Evolutionary conservation across 257 asterid genomes (phyloP).

Genomic region (Asclepias syriaca): DNA sequence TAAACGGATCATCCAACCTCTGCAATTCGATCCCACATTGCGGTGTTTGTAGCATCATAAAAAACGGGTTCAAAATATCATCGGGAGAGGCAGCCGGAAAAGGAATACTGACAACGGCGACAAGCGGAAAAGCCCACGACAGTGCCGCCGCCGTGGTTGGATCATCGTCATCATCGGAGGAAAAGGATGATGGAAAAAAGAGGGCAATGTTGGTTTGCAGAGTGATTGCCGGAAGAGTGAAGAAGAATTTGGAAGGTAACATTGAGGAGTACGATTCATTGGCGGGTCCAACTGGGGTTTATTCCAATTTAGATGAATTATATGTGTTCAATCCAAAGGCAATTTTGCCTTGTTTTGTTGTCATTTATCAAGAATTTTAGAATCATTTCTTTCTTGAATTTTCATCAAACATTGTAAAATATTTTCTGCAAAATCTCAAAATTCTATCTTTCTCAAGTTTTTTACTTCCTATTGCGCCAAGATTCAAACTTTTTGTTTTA

Average conservation of each 20-base stretch:
- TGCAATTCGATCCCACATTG: slow-evolving; percentile 68
- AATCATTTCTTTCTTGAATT: not conserved
- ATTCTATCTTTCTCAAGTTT: too few relatives aligned
- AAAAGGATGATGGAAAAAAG: slow-evolving; percentile 24
- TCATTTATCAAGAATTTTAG: slow-evolving; percentile 60
- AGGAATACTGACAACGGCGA: slow-evolving; percentile 71
- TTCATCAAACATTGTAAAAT: not conserved
- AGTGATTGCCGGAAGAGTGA: slow-evolving; percentile 81
- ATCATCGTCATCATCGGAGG: slow-evolving; percentile 15
- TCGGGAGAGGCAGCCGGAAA: slow-evolving; percentile 24
- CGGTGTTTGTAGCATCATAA: slow-evolving; percentile 53
- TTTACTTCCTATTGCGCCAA: too few relatives aligned
- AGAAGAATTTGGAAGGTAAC: slow-evolving; percentile 54
- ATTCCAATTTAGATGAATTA: slow-evolving; percentile 75
- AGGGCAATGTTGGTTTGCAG: slow-evolving; percentile 90
- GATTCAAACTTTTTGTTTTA: too few relatives aligned
- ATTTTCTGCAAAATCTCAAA: not conserved
- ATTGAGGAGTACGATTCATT: slow-evolving; percentile 70
- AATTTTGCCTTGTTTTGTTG: slow-evolving; percentile 91
- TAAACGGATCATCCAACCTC: slow-evolving; percentile 71
- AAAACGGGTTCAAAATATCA: slow-evolving; percentile 55
- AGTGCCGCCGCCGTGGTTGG: slow-evolving; percentile 22
- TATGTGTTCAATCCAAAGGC: slow-evolving; percentile 76
- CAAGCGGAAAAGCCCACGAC: slow-evolving; percentile 83
- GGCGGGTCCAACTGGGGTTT: slow-evolving; percentile 58